Evolutionary conservation across 164 flowering plant species (phyloP).

Genomic region (Brasenia schreberi): DNA sequence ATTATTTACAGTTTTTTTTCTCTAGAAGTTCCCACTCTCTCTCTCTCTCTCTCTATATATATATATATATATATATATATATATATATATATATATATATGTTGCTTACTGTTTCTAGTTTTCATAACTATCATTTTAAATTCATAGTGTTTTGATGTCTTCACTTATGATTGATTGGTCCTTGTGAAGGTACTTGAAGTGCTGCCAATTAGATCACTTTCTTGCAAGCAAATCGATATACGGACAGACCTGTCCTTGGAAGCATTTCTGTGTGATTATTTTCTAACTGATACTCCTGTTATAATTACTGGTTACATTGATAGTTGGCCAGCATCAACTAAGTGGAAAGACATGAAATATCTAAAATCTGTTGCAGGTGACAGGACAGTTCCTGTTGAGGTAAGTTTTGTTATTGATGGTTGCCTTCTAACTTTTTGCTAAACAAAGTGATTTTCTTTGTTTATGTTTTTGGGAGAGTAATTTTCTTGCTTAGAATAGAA

Average conservation of each 20-base stretch:
- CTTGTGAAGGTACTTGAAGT: slow-evolving; percentile 31
- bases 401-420: slow-evolving; percentile 9
- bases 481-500: too few species aligned
- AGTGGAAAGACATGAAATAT: slow-evolving; percentile 79
- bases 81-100: too few species aligned
- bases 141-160: background rate
- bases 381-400: slow-evolving; percentile 97
- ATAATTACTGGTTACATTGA: slow-evolving; percentile 66
- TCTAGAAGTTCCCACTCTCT: too few species aligned
- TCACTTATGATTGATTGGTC: background rate
- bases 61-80: too few species aligned
- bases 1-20: too few species aligned
- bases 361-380: slow-evolving; percentile 74
- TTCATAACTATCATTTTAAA: too few species aligned
- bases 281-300: slow-evolving; percentile 61
- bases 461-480: too few species aligned
- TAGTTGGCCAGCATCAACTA: slow-evolving; percentile 83
- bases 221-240: slow-evolving; percentile 43
- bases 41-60: too few species aligned
- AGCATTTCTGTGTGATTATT: slow-evolving; percentile 61
- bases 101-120: background rate
- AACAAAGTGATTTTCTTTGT: too few species aligned
- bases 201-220: slow-evolving; percentile 60
- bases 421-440: background rate
- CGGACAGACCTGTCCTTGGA: slow-evolving; percentile 67